A percentile compares a stretch with the other conserved stretches of the same genome.
These are phyloP conservation scores for Amylocarpus encephaloides DNA, from an alignment of 2,329 filamentous ascomycete genomes.

Conservation along the genomic window DNA sequence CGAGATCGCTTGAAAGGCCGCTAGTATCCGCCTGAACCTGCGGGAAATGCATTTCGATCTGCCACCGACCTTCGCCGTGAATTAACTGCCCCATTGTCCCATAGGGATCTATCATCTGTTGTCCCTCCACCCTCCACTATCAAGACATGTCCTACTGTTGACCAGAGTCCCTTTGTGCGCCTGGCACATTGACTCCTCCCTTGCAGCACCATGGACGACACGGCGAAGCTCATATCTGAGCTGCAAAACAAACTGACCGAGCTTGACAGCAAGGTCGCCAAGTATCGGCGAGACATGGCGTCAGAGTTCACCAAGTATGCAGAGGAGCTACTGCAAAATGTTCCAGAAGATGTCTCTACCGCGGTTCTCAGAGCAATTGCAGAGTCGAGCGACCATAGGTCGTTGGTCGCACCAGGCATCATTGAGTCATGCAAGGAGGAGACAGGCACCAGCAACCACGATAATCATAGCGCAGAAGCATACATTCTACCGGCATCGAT, in stretches of 20 bases:
- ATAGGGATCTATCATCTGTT: neutral
- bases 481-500: slow-evolving; percentile 29
- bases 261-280: slow-evolving; percentile 50
- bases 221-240: slow-evolving; percentile 37
- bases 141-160: neutral
- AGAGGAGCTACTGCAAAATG: slow-evolving; percentile 42
- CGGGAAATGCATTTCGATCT: neutral
- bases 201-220: slow-evolving; percentile 39
- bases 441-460: slow-evolving; percentile 17
- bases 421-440: slow-evolving; percentile 23
- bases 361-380: slow-evolving; percentile 40
- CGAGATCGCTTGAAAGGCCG: neutral
- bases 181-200: neutral
- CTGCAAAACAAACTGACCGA: slow-evolving; percentile 36
- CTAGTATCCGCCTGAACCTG: neutral
- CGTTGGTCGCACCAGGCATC: slow-evolving; percentile 12
- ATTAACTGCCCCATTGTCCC: neutral
- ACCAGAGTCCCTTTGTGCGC: neutral
- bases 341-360: slow-evolving; percentile 41
- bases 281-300: slow-evolving; percentile 51
- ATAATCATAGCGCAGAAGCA: slow-evolving; percentile 6
- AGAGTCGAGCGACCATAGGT: slow-evolving; percentile 23
- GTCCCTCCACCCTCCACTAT: neutral
- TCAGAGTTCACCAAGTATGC: slow-evolving; percentile 51
- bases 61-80: neutral